Evolutionary conservation across 75 land plant genomes (phyloP), one percentile per base, ranked within the genome.

Genomic region (Sequoia sempervirens): DNA sequence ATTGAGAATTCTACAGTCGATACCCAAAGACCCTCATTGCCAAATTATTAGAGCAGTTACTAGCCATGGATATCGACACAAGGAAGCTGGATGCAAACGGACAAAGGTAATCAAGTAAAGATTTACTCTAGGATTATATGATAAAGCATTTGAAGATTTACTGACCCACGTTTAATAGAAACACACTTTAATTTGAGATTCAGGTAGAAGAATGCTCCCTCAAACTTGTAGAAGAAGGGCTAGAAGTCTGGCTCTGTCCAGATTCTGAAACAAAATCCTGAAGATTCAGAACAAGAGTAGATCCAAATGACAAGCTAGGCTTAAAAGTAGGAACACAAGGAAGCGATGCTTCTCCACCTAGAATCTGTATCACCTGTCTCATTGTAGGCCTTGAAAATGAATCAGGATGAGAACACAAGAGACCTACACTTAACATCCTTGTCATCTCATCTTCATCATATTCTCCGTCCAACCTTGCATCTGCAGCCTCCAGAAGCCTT

Each of bases 341-440:
- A 64, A 90, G 81, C 50, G 86, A 87, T 2, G 89, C 86, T 75
- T 92, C 97, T 43, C 85, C 85, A 30, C 88, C 88, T 0, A 96
- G 89, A 20, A 96, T 95, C 87, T 96, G 97, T 2, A 96, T 53
- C 79, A 91, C 97, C 78, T 87, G 87, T 72, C 96, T 89, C 93
- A 95, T 97, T 23, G 87, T 70, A 64, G 99, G 99, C 86, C 99
- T 89, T n/a, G 75, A 85, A 1, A 69, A 37, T 23, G 87, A 88
- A 85, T 97, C 93, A 12, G 99, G 99, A 82, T 95, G 93, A 9
- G 94, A 91, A 70, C 98, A 96, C 81, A 92, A 87, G 28, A 97
- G 86, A 14, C 96, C 99, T 28, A 97, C 84, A 20, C 90, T 89
- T 47, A 97, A 81, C 84, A 95, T 80, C 82, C 86, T 87, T 80